Conservation (phyloP, 495 filamentous ascomycete genomes). For the Penicillium parvum region DNA sequence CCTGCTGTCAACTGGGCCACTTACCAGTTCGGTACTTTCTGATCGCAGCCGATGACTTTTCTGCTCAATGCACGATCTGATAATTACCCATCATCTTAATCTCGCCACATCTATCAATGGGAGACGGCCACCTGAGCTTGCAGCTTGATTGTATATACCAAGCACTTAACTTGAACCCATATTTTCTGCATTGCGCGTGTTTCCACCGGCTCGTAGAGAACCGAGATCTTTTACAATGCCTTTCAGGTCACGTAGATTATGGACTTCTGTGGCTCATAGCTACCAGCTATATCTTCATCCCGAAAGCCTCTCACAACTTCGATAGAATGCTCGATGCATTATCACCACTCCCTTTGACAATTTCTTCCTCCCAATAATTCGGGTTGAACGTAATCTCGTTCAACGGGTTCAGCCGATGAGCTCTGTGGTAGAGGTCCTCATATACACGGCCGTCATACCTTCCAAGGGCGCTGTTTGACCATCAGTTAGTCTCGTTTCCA, state of each 20-base stretch:
- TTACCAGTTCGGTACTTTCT: constrained; percentile 53
- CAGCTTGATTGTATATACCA: not conserved
- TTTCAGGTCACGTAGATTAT: too few species aligned
- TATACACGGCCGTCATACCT: constrained; percentile 46
- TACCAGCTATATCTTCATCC: too few species aligned
- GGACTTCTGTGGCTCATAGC: too few species aligned
- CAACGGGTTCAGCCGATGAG: constrained; percentile 45
- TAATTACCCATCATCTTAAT: not conserved
- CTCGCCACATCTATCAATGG: constrained; percentile 4
- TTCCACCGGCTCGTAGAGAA: too few species aligned
- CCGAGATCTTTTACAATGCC: too few species aligned
- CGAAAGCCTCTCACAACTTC: constrained; percentile 15
- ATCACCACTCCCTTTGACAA: constrained; percentile 37
- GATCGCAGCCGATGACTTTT: not conserved
- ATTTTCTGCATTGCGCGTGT: too few species aligned
- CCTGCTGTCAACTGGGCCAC: constrained; percentile 63
- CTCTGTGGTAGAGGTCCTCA: constrained; percentile 44
- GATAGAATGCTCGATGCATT: constrained; percentile 19
- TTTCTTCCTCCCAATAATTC: constrained; percentile 47
- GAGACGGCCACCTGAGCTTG: not conserved
- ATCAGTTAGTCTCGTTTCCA: too few species aligned
- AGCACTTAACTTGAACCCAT: too few species aligned
- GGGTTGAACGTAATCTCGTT: constrained; percentile 45
- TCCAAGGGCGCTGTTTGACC: constrained; percentile 36
- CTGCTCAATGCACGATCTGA: not conserved